Conservation (phyloP, 148 eudicot genomes). For the Rhododendron ovatum region DNA sequence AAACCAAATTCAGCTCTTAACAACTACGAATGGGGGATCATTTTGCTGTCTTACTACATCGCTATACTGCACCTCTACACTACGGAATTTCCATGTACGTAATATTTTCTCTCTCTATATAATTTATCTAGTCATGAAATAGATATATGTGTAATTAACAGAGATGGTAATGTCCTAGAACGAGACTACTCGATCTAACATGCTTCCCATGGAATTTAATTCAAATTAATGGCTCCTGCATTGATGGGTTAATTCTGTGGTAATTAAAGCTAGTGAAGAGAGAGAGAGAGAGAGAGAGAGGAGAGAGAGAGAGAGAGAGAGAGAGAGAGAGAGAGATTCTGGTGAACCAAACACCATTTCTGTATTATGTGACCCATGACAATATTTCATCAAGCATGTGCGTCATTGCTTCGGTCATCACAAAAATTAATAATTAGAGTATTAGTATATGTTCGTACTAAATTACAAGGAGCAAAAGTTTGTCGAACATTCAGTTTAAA, state of each 20-base stretch:
- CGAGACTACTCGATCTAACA: not conserved
- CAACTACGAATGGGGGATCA: not conserved
- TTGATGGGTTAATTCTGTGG: not conserved
- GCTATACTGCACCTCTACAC: not conserved
- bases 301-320: too few species aligned
- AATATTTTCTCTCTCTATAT: too few species aligned
- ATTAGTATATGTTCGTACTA: not conserved
- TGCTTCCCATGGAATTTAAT: not conserved
- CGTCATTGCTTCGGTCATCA: constrained; percentile 8
- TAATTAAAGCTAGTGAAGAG: not conserved
- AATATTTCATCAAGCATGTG: not conserved
- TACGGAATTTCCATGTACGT: not conserved
- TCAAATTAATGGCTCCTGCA: not conserved
- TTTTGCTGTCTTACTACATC: not conserved
- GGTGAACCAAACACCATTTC: not conserved
- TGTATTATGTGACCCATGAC: not conserved
- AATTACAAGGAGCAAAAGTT: not conserved
- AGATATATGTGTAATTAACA: not conserved
- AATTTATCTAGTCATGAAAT: not conserved
- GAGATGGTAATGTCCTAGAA: not conserved
- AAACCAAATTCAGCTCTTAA: not conserved
- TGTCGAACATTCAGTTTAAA: not conserved
- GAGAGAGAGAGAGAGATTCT: not conserved
- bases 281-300: too few species aligned
- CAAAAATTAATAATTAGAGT: not conserved